Evolutionary conservation across 192 early-diverging fungal genomes (phyloP).

Genomic region (Diversispora eburnea): DNA sequence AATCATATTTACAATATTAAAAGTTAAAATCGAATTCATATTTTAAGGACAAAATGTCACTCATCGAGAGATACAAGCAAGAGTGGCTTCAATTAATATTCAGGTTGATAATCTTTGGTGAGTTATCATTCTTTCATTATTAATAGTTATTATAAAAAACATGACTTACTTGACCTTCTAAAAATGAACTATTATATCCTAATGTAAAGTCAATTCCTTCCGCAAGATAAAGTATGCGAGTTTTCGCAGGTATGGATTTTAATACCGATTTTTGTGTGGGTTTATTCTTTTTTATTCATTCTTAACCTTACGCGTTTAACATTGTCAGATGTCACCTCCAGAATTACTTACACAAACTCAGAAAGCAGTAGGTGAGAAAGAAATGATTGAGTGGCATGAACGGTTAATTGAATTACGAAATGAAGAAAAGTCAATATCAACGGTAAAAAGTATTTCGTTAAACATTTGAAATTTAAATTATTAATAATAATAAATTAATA

Average conservation of each 20-base stretch:
- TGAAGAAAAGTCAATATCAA: conserved; percentile 47
- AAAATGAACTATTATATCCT: neutral
- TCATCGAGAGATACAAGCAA: conserved; percentile 63
- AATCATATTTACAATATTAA: too few relatives aligned
- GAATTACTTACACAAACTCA: conserved; percentile 83
- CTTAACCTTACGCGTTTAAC: neutral
- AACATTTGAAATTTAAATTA: neutral
- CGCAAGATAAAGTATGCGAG: conserved; percentile 90
- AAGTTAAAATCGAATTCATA: neutral
- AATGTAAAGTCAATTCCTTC: conserved; percentile 79
- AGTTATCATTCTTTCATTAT: neutral
- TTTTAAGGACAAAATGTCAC: conserved; percentile 51
- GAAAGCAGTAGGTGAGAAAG: conserved; percentile 68
- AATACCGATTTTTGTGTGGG: neutral
- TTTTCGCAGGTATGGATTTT: conserved; percentile 69
- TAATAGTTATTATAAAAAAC: neutral
- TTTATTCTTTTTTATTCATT: neutral
- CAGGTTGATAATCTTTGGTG: conserved; percentile 97
- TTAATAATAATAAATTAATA: neutral
- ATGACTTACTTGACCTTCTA: neutral
- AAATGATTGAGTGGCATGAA: conserved; percentile 64
- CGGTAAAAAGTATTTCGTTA: conserved; percentile 28
- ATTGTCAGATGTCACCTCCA: conserved; percentile 64
- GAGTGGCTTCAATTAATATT: conserved; percentile 64
- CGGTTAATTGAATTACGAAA: conserved; percentile 56